Evolutionary conservation across 2,329 filamentous ascomycete species (phyloP).

Genomic region (Fusarium ramigenum): DNA sequence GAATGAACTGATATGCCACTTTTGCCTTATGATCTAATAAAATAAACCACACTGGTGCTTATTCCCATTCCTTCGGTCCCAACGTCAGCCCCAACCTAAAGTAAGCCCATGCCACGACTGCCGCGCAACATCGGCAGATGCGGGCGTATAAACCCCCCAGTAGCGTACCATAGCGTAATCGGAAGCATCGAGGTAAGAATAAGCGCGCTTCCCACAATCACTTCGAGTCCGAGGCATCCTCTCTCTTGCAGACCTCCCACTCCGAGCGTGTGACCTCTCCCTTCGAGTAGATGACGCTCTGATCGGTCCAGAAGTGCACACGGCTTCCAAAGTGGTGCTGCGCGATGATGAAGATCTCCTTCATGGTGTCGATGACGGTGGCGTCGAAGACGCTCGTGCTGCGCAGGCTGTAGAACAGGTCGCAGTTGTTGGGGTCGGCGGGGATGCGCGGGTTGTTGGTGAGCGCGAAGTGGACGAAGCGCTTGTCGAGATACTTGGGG

Average conservation of each 20-base stretch:
- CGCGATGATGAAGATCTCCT: neutral
- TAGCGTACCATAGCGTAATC: neutral
- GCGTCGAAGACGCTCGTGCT: neutral
- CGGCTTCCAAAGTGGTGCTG: neutral
- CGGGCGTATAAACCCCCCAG: neutral
- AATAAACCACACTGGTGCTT: neutral
- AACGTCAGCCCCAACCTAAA: slow-evolving; percentile 8
- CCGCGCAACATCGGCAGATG: neutral
- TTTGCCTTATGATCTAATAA: neutral
- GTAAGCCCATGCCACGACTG: neutral
- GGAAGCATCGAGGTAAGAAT: neutral
- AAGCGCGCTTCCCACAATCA: neutral
- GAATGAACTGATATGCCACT: slow-evolving; percentile 5
- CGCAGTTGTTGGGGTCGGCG: neutral
- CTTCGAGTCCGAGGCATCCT: neutral
- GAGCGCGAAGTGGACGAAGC: neutral
- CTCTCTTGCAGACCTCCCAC: neutral
- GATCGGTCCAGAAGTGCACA: neutral
- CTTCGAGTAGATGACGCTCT: neutral
- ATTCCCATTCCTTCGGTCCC: neutral
- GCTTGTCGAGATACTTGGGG: neutral
- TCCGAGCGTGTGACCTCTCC: neutral
- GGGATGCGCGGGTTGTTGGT: neutral
- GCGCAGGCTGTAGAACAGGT: slow-evolving; percentile 7
- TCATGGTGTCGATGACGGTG: neutral